Evolutionary conservation across 352 stramenopile genomes (phyloP).

Genomic region (Pythium periplocum): DNA sequence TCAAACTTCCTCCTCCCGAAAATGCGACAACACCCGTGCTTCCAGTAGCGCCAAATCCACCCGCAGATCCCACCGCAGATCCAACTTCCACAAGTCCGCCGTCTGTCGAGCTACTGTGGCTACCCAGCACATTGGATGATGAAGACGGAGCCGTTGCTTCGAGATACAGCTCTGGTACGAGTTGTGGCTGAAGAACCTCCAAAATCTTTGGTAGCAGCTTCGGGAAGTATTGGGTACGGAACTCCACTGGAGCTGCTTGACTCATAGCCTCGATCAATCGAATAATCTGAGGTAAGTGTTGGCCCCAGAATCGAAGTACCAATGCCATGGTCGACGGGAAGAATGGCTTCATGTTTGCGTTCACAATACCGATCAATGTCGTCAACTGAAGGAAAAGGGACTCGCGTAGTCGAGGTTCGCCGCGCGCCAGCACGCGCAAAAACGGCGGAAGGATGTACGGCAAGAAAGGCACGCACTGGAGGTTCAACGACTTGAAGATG

Average conservation of each 20-base stretch:
- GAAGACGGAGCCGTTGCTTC: conserved; percentile 14
- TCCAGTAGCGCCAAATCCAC: not conserved
- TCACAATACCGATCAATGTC: conserved; percentile 94
- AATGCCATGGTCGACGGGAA: conserved; percentile 96
- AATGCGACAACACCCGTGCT: not conserved
- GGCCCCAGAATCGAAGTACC: conserved; percentile 94
- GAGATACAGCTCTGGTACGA: conserved; percentile 50
- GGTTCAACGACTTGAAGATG: conserved; percentile 97
- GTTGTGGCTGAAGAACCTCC: conserved; percentile 72
- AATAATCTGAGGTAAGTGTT: conserved; percentile 94
- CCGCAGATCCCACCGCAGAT: not conserved
- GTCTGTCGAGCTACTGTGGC: not conserved
- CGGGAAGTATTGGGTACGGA: conserved; percentile 83
- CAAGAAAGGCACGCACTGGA: conserved; percentile 95
- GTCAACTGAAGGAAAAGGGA: conserved; percentile 96
- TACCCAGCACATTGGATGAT: not conserved
- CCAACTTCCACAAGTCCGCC: not conserved
- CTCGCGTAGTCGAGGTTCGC: conserved; percentile 91
- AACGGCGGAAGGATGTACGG: conserved; percentile 97
- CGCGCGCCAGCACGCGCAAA: conserved; percentile 88
- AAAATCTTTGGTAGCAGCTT: conserved; percentile 86
- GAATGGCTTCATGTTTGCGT: conserved; percentile 95
- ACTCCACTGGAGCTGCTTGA: conserved; percentile 66
- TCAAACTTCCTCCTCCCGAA: not conserved
- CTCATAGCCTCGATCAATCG: conserved; percentile 92